Evolutionary conservation across 1,284 basidiomycete genomes (phyloP).

Genomic region (Neolentinus lepideus): DNA sequence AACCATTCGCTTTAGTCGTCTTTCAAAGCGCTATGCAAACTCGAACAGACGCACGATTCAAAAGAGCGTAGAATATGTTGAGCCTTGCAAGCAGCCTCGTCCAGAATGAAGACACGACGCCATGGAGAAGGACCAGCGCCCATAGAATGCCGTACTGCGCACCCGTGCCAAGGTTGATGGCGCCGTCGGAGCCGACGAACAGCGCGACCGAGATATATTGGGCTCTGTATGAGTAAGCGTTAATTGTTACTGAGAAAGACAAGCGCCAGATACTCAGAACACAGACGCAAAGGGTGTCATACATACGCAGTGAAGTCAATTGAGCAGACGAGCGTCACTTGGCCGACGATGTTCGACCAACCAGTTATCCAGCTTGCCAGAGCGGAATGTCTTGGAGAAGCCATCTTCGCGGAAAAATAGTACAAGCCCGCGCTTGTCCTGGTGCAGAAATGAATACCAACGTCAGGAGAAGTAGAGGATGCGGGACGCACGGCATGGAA

Average conservation of each 20-base stretch:
- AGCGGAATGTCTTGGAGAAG: slow-evolving; percentile 48
- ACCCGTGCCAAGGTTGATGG: slow-evolving; percentile 42
- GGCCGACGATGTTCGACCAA: slow-evolving; percentile 58
- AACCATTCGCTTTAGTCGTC: slow-evolving; percentile 1
- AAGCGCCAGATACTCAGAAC: background rate
- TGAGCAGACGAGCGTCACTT: slow-evolving; percentile 59
- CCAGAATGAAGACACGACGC: slow-evolving; percentile 63
- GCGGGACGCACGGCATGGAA: slow-evolving; percentile 60
- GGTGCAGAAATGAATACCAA: slow-evolving; percentile 4
- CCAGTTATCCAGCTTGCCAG: slow-evolving; percentile 71
- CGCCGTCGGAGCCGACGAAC: slow-evolving; percentile 49
- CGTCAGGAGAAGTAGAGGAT: background rate
- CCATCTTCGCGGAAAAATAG: slow-evolving; percentile 68
- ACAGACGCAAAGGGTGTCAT: background rate
- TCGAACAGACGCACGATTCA: slow-evolving; percentile 45
- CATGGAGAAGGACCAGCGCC: slow-evolving; percentile 55
- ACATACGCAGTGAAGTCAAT: slow-evolving; percentile 64
- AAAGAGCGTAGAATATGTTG: slow-evolving; percentile 58
- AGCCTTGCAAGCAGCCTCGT: slow-evolving; percentile 59
- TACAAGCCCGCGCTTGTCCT: slow-evolving; percentile 68
- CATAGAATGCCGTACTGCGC: slow-evolving; percentile 62
- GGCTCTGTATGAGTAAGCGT: slow-evolving; percentile 28
- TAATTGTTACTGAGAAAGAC: background rate
- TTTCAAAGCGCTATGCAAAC: slow-evolving; percentile 5
- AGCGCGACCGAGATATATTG: slow-evolving; percentile 74